phyloP scores from a whole-genome alignment of 495 filamentous ascomycete genomes.

The Hypoxylon perforatum region DNA sequence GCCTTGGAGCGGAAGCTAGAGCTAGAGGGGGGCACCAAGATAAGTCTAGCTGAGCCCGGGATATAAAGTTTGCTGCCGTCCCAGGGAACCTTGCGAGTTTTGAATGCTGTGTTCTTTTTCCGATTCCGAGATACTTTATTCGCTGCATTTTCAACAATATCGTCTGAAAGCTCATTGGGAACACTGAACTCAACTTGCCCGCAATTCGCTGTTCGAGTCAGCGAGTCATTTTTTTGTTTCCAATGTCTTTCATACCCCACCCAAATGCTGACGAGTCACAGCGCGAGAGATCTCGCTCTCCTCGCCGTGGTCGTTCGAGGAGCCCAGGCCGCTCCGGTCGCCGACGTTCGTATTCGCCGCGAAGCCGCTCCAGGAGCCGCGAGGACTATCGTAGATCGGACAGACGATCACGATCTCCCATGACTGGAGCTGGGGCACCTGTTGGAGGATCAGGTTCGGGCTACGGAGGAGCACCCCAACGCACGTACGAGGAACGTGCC shows the following conservation, averaged over 20 bases:
- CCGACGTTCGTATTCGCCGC: conserved; percentile 91
- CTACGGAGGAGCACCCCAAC: conserved; percentile 71
- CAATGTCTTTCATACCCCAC: conserved; percentile 44
- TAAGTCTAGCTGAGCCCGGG: conserved; percentile 19
- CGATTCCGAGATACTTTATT: conserved; percentile 1
- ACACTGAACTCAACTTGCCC: neutral
- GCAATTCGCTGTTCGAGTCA: conserved; percentile 5
- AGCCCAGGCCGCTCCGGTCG: conserved; percentile 65
- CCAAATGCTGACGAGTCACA: conserved; percentile 63
- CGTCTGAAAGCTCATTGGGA: neutral
- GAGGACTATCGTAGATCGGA: conserved; percentile 78
- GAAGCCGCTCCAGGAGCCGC: conserved; percentile 91
- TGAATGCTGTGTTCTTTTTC: conserved; percentile 8
- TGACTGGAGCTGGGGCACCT: conserved; percentile 77
- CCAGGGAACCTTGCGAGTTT: conserved; percentile 15
- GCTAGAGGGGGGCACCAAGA: conserved; percentile 21
- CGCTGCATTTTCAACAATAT: conserved; percentile 1
- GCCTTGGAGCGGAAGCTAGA: conserved; percentile 16
- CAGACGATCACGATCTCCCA: conserved; percentile 84
- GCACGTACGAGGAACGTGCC: conserved; percentile 84
- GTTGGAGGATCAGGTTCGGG: conserved; percentile 69
- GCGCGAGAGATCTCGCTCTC: conserved; percentile 96
- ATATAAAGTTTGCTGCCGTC: conserved; percentile 37
- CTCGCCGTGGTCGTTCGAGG: conserved; percentile 78
- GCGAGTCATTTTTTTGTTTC: conserved; percentile 21